Conservation (phyloP, 179 eudicot genomes). For the Monotropa hypopitys region DNA sequence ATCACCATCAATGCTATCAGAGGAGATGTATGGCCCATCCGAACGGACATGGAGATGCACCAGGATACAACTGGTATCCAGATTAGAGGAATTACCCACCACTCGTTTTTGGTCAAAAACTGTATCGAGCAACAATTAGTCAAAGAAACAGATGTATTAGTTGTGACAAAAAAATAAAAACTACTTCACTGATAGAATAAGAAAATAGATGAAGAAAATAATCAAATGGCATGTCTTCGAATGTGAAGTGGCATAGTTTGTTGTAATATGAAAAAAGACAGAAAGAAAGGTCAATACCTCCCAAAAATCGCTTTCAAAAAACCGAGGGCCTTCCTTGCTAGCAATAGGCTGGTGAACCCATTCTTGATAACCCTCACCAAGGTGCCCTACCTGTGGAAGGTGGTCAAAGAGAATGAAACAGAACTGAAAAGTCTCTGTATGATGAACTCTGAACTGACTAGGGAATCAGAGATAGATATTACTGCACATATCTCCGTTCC, state of each 20-base stretch:
- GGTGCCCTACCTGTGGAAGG: slow-evolving; percentile 74
- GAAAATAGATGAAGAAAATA: background rate
- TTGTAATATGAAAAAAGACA: background rate
- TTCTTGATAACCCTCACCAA: slow-evolving; percentile 83
- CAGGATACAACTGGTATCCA: slow-evolving; percentile 95
- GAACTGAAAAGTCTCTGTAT: background rate
- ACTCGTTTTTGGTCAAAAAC: slow-evolving; percentile 67
- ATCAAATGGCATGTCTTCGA: background rate
- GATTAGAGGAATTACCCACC: slow-evolving; percentile 82
- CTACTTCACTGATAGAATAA: background rate
- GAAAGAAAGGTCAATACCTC: slow-evolving; percentile 42
- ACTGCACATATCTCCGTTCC: background rate
- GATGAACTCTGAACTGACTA: background rate
- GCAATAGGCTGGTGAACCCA: slow-evolving; percentile 97
- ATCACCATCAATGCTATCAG: slow-evolving; percentile 43
- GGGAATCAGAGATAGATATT: background rate
- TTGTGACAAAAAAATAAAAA: background rate
- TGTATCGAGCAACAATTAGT: slow-evolving; percentile 20
- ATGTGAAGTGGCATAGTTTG: background rate
- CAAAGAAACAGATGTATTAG: background rate
- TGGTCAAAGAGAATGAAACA: background rate
- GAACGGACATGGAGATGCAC: slow-evolving; percentile 42
- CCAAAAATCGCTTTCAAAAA: slow-evolving; percentile 70
- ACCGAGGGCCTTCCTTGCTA: slow-evolving; percentile 96
- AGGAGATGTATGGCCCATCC: slow-evolving; percentile 52